Base-by-base conservation (phyloP, 345 rosid species). In the Diplotaxis tenuifolia region DNA sequence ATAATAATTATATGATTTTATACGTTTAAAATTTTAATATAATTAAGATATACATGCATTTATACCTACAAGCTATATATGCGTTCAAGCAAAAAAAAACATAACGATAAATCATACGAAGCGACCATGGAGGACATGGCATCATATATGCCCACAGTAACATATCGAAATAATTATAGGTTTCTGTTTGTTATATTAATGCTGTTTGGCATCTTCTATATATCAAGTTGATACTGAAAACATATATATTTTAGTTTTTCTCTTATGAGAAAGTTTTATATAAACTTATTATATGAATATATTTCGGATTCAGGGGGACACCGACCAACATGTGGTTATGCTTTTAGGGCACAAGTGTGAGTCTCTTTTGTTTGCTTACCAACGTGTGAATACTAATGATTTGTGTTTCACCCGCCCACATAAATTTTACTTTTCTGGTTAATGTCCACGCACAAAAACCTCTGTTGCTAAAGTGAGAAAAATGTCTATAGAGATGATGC, bases 301-400 rank as follows among this genome's bases (percentile, higher is more conserved):
- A 38, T 62, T 68, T 69, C 40, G 16, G 42, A 45, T 8, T 32
- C 14, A 64, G 62, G 68, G 80, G 76, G 73, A 71, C 76, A 66
- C 76, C 73, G 76, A 77, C 80, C 80, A 77, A 77, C 80, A 77
- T 77, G 72, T 77, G 76, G 76, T 77, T 52, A 59, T 71, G 76
- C 80, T 77, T 77, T 77, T 77, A 77, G 80, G 80, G 80, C 80
- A 71, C 80, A 77, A 52, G 76, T 77, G 73, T 66, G 71, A 38
- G 58, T 28, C 68, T 71, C 36, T 71, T 66, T 65, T 61, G 53
- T 52, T 36, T 64, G 71, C 67, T 57, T 57, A 57, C 20, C 27
- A 32, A 49, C 72, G 76, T 66, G 73, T 66, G 64, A 58, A 32
- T 47, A 65, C 29, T 57, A 65, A 62, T 70, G 15, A 16, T 56